phyloP scores from a whole-genome alignment of 306 rosid species.

The Oxytropis ochrocephala region DNA sequence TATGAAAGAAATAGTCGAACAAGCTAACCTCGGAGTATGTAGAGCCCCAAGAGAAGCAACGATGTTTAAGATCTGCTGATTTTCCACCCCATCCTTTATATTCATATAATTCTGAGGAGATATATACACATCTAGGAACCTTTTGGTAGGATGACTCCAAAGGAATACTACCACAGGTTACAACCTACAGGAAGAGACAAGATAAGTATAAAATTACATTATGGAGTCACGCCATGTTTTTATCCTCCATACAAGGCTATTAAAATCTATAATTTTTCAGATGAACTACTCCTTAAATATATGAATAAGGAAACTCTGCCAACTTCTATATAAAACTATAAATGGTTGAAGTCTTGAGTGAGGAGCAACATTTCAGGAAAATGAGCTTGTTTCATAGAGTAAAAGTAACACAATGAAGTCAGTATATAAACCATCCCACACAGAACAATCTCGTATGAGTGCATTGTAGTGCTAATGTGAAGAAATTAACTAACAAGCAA shows the following conservation, averaged over 20 bases:
- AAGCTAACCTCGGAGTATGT: slow-evolving; percentile 78
- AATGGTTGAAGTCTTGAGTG: not conserved
- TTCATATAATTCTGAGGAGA: slow-evolving; percentile 79
- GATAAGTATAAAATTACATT: not conserved
- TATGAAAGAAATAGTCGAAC: slow-evolving; percentile 9
- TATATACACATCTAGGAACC: slow-evolving; percentile 75
- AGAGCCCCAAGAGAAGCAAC: slow-evolving; percentile 76
- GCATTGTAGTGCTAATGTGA: not conserved
- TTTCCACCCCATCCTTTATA: slow-evolving; percentile 76
- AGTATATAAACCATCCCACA: not conserved
- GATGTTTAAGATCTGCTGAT: slow-evolving; percentile 72
- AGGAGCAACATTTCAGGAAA: not conserved
- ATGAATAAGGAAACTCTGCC: not conserved
- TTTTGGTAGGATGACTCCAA: slow-evolving; percentile 92
- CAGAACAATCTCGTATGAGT: not conserved
- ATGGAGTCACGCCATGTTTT: not conserved
- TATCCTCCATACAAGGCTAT: not conserved
- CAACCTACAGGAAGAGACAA: slow-evolving; percentile 59
- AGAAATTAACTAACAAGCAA: not conserved
- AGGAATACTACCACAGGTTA: slow-evolving; percentile 98
- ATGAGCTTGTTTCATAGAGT: not conserved
- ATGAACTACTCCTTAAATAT: not conserved
- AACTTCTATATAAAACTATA: not conserved
- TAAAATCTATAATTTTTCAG: not conserved
- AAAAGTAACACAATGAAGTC: not conserved